phyloP scores from a whole-genome alignment of 2,329 filamentous ascomycete species.

The Aureobasidium sp. region DNA sequence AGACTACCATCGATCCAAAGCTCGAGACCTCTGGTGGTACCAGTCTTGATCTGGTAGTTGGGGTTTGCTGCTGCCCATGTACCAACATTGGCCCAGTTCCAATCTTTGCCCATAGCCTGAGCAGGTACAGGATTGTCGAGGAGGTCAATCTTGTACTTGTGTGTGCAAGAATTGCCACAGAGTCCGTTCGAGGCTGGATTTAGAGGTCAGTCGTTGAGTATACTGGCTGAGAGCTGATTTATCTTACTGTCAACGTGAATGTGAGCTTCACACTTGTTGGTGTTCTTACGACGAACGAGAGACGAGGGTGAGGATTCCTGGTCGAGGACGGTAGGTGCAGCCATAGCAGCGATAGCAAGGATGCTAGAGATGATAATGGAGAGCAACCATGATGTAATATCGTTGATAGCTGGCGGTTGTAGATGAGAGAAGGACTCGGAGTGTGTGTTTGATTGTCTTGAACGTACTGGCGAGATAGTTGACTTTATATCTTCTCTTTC shows the following conservation, averaged over 20 bases:
- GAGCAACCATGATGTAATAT: too few species aligned
- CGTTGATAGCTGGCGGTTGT: too few species aligned
- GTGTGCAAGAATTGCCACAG: not conserved
- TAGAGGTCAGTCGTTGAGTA: too few species aligned
- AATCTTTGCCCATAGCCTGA: not conserved
- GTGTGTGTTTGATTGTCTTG: too few species aligned
- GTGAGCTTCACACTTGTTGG: not conserved
- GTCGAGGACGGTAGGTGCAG: not conserved
- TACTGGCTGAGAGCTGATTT: too few species aligned
- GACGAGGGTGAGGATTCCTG: not conserved
- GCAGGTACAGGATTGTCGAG: not conserved
- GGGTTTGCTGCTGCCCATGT: not conserved
- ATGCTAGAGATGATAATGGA: not conserved
- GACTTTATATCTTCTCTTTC: too few species aligned
- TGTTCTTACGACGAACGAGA: constrained; percentile 1
- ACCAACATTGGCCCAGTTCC: not conserved
- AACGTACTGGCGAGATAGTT: too few species aligned
- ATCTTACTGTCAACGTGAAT: not conserved
- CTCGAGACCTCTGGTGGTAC: not conserved
- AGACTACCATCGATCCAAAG: not conserved
- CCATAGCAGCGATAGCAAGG: not conserved
- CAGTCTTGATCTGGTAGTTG: not conserved
- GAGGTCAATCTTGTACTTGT: constrained; percentile 1
- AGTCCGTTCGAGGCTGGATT: not conserved
- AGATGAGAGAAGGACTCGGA: too few species aligned